Evolutionary conservation across 768 basidiomycete genomes (phyloP), one percentile per base, ranked within the genome.

Genomic region (Candolleomyces efflorescens): DNA sequence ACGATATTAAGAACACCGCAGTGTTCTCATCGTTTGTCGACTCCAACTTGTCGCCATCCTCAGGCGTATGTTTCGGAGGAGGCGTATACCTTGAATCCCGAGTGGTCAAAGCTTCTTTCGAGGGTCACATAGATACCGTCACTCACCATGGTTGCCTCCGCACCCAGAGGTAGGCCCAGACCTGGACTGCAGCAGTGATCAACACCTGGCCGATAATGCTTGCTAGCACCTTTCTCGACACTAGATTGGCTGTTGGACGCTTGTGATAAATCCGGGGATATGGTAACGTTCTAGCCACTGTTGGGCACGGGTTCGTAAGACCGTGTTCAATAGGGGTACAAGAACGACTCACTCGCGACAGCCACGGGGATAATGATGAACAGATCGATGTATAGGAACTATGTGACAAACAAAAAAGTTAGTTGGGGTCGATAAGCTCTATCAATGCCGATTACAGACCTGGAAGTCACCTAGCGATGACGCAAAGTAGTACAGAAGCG

Each of bases 331-430:
- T 32, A 41, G 38, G 32, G 50, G 46, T 37, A 18, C 38, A 39
- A 4, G 32, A 39, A 18, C 26, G 22, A 71, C 94, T 75, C 69
- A 98, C 95, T 99, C 44, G 94, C 87, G 58, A 99, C 88, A 41
- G 97, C 97, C 49, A 98, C 82, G 1, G 97, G 97, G 48, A 98
- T 93, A 67, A 98, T 99, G 73, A 99, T 92, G 73, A 96, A 94
- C 37, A 99, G 79, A 71, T 99, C 97, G 61, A 99, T 98, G 69
- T 98, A 98, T 13, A 99, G 78, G 72, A 99, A 98, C 89, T 92
- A 65, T 36, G 39, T 32, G 54, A 15, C 12, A n/a, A 50, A 15
- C 60, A 56, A 59, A 45, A 22, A 63, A 60, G 59, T 51, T 58
- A 51, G 53, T 55, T 26, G 45, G 50, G 39, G 22, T 59, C n/a